phyloP scores from a whole-genome alignment of 148 eudicot species.

The Nepenthes gracilis region DNA sequence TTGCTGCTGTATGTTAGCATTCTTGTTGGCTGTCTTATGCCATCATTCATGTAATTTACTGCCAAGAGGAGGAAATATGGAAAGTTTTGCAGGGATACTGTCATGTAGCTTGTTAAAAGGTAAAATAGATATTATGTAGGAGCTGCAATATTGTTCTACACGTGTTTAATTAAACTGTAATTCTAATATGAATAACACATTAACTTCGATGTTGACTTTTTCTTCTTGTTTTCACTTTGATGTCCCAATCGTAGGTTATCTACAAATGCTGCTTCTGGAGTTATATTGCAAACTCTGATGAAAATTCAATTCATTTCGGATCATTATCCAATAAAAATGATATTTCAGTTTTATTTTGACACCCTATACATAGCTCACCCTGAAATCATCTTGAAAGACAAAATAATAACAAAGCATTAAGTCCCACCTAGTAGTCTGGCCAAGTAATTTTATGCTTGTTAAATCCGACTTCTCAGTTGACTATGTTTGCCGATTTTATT shows the following conservation, averaged over 20 bases:
- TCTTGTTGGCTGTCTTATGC: constrained; percentile 33
- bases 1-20: constrained; percentile 35
- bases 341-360: too few relatives aligned
- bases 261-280: not conserved
- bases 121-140: constrained; percentile 31
- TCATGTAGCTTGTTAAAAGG: constrained; percentile 44
- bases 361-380: too few relatives aligned
- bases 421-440: too few relatives aligned
- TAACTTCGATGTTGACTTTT: constrained; percentile 16
- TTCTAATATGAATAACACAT: constrained; percentile 33
- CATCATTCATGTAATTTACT: constrained; percentile 30
- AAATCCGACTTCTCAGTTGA: too few relatives aligned
- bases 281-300: too few relatives aligned
- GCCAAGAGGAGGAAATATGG: constrained; percentile 30
- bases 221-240: not conserved
- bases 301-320: too few relatives aligned
- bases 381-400: too few relatives aligned
- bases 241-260: not conserved
- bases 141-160: constrained; percentile 36
- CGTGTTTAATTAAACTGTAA: constrained; percentile 28
- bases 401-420: too few relatives aligned
- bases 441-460: too few relatives aligned
- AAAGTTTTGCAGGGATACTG: constrained; percentile 48
- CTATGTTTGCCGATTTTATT: too few relatives aligned
- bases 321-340: too few relatives aligned